phyloP scores from a whole-genome alignment of 2,329 filamentous ascomycete species.

The Passalora sequoiae region DNA sequence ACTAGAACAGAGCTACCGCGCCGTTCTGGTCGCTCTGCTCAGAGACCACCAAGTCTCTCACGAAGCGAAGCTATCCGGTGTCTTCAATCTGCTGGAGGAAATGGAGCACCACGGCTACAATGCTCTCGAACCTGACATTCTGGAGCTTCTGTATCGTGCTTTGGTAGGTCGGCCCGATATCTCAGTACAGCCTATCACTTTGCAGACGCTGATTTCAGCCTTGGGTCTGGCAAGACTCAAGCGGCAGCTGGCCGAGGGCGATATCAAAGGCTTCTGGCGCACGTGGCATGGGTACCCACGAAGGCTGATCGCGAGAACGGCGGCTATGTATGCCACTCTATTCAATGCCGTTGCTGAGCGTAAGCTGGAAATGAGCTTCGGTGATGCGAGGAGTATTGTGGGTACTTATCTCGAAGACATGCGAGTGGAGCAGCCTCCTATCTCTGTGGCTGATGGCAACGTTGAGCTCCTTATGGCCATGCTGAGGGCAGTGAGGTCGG shows the following conservation, averaged over 20 bases:
- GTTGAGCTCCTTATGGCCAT: conserved; percentile 9
- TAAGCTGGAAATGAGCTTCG: not conserved
- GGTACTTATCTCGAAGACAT: conserved; percentile 1
- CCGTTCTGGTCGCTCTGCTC: not conserved
- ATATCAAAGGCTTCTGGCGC: conserved; percentile 5
- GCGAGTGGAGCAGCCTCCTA: conserved; percentile 3
- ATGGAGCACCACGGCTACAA: conserved; percentile 7
- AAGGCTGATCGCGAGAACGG: not conserved
- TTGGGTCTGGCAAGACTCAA: conserved; percentile 1
- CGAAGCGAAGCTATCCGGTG: not conserved
- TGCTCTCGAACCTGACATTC: conserved; percentile 1
- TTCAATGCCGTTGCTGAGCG: conserved; percentile 3
- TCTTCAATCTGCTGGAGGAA: conserved; percentile 7
- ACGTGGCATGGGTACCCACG: conserved; percentile 6
- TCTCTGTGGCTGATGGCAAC: not conserved
- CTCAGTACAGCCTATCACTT: not conserved
- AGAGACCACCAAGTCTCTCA: not conserved
- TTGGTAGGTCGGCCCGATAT: not conserved
- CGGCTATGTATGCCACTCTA: conserved; percentile 3
- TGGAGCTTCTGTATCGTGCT: not conserved
- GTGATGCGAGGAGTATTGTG: not conserved
- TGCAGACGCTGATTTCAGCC: conserved; percentile 2
- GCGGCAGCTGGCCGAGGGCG: not conserved
- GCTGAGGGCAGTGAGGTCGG: conserved; percentile 5
- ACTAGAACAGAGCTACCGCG: conserved; percentile 1